Evolutionary conservation across 768 basidiomycete genomes (phyloP).

Genomic region (Kondoa malvinella): DNA sequence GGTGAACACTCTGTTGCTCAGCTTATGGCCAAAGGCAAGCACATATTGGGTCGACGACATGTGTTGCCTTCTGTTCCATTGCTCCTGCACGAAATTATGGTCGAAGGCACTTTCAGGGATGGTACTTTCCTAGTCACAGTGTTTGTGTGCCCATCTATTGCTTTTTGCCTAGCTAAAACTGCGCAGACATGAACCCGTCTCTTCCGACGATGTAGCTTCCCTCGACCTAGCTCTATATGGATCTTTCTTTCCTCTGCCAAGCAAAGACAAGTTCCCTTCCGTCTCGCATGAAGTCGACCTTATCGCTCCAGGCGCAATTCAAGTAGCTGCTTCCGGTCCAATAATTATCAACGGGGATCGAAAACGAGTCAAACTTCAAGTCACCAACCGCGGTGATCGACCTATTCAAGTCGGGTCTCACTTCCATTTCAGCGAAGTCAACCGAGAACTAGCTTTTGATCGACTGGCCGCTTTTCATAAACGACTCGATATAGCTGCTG

Average conservation of each 20-base stretch:
- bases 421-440: constrained; percentile 64
- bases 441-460: constrained; percentile 63
- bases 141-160: background rate
- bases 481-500: constrained; percentile 78
- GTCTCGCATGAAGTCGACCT: constrained; percentile 22
- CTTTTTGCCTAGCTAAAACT: background rate
- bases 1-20: constrained; percentile 66
- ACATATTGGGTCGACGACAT: constrained; percentile 68
- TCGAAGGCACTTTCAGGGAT: constrained; percentile 26
- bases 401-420: constrained; percentile 57
- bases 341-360: constrained; percentile 64
- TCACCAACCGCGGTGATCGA: constrained; percentile 80
- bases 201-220: constrained; percentile 53
- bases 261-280: constrained; percentile 48
- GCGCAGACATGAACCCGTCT: constrained; percentile 62
- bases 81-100: constrained; percentile 65
- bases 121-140: constrained; percentile 80
- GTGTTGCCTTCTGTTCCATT: constrained; percentile 64
- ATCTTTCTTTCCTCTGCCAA: constrained; percentile 72
- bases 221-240: constrained; percentile 76
- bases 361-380: constrained; percentile 49
- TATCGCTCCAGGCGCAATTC: background rate
- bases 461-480: constrained; percentile 61
- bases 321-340: constrained; percentile 34
- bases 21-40: constrained; percentile 79